Percentiles rank a stretch among this genome's conserved stretches.
Conservation (phyloP, 306 rosid genomes). For the Acmispon strigosus region DNA sequence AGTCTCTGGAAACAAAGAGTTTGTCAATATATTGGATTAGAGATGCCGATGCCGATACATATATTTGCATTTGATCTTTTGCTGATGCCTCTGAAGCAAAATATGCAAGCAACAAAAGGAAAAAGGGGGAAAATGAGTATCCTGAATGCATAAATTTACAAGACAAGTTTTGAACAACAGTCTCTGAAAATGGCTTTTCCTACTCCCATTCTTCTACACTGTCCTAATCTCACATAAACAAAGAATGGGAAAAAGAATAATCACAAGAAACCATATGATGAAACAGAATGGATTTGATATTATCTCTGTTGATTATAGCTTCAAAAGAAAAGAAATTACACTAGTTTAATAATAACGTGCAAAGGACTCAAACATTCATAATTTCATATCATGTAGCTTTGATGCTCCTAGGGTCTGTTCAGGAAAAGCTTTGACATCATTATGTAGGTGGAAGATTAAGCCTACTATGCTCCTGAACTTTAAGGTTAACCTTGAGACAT, state of each 20-base stretch:
- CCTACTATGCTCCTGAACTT: neutral
- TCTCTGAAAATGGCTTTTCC: neutral
- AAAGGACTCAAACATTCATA: neutral
- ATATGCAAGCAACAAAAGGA: neutral
- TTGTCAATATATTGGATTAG: conserved; percentile 64
- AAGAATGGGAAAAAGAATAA: neutral
- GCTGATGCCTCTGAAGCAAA: conserved; percentile 64
- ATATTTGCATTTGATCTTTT: conserved; percentile 64
- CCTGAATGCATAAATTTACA: conserved; percentile 8
- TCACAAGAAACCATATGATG: neutral
- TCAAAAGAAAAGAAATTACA: neutral
- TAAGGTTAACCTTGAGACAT: neutral
- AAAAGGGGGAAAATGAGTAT: neutral
- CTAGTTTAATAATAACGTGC: neutral
- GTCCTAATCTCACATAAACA: neutral
- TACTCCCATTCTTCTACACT: too few relatives aligned
- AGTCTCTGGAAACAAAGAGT: conserved; percentile 63
- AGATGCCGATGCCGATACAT: conserved; percentile 50
- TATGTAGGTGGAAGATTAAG: neutral
- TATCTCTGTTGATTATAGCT: neutral
- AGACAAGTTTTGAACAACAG: neutral
- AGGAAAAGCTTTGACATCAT: neutral
- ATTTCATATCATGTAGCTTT: neutral
- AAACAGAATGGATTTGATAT: neutral
- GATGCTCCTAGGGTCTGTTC: neutral